Conservation (phyloP, 2,329 filamentous ascomycete genomes). For the Colletotrichum sp. region DNA sequence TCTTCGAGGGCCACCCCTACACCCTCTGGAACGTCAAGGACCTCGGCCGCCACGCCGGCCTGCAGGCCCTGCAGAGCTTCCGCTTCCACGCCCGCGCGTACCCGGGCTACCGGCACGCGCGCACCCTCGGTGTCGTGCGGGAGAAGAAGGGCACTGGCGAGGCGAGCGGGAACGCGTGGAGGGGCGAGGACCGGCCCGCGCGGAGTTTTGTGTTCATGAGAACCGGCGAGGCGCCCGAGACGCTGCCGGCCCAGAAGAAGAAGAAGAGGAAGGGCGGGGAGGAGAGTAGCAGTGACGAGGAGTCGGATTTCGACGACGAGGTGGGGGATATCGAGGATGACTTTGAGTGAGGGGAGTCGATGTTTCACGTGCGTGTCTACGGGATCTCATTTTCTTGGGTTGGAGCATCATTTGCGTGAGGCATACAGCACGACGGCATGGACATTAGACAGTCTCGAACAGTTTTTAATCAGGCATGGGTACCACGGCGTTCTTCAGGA, state of each 20-base stretch:
- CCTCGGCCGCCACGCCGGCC: slow-evolving; percentile 77
- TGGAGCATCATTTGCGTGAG: neutral
- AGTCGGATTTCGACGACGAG: slow-evolving; percentile 29
- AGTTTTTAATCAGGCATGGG: neutral
- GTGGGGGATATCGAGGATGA: neutral
- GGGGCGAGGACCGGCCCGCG: slow-evolving; percentile 47
- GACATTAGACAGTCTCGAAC: neutral
- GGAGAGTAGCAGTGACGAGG: slow-evolving; percentile 27
- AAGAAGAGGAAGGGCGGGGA: slow-evolving; percentile 35
- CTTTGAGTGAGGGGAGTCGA: neutral
- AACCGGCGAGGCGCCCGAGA: slow-evolving; percentile 52
- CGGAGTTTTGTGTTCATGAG: slow-evolving; percentile 68
- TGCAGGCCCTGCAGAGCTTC: slow-evolving; percentile 74
- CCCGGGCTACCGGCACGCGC: slow-evolving; percentile 74
- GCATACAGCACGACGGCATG: neutral
- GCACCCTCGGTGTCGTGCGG: slow-evolving; percentile 71
- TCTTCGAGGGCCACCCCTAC: slow-evolving; percentile 95
- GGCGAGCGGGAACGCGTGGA: slow-evolving; percentile 43
- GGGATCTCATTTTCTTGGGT: neutral
- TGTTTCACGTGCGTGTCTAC: neutral
- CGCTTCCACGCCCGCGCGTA: slow-evolving; percentile 70
- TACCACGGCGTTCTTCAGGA: slow-evolving; percentile 2
- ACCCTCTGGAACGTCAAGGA: slow-evolving; percentile 94
- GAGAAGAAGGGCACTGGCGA: slow-evolving; percentile 47
- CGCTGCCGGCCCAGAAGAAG: slow-evolving; percentile 30